Evolutionary conservation across 192 early-diverging fungal species (phyloP).

Genomic region (Podochytrium sp.): DNA sequence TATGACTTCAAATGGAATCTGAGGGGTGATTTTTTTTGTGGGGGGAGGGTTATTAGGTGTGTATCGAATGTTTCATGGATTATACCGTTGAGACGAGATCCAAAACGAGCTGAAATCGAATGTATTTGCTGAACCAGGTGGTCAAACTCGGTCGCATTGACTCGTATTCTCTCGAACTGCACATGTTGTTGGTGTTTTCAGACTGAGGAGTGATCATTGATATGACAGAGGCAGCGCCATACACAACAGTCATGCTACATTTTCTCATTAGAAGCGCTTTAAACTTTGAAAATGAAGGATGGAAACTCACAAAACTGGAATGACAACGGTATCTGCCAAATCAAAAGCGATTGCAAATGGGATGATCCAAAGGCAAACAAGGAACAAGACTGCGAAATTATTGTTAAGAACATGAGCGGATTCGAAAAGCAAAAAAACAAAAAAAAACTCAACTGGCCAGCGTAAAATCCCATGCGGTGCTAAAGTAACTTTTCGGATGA

Average conservation of each 20-base stretch:
- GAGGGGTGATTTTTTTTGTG: background rate
- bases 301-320: slow-evolving; percentile 1
- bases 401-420: background rate
- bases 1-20: slow-evolving; percentile 42
- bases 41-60: background rate
- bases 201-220: slow-evolving; percentile 2
- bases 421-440: background rate
- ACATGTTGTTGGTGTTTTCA: background rate
- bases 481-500: slow-evolving; percentile 22
- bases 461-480: slow-evolving; percentile 15
- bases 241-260: slow-evolving; percentile 3
- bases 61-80: background rate
- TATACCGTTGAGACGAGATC: background rate
- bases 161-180: slow-evolving; percentile 14
- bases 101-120: background rate
- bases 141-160: background rate
- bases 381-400: slow-evolving; percentile 10
- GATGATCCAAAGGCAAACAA: slow-evolving; percentile 13
- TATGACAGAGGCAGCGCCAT: background rate
- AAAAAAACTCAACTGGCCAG: slow-evolving; percentile 5
- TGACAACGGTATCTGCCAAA: background rate
- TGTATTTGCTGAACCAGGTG: background rate
- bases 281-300: background rate
- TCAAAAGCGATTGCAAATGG: slow-evolving; percentile 16
- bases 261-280: background rate